Evolutionary conservation across 176 grass and related monocot genomes (phyloP).

Genomic region (Phoenix dactylifera): DNA sequence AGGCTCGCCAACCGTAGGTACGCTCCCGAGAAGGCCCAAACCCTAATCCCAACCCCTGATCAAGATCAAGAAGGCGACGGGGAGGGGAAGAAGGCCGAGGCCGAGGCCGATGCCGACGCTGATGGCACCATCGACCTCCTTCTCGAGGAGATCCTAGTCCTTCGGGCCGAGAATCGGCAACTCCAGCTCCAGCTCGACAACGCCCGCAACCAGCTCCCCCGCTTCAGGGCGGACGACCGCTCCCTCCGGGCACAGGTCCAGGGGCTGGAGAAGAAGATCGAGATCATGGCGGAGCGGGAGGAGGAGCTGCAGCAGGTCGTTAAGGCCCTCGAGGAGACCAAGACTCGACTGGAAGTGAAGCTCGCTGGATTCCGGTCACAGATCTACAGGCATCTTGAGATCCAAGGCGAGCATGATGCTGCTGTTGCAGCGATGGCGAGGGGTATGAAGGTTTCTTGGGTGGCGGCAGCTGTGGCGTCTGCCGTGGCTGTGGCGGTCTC

Average conservation of each 20-base stretch:
- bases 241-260: not conserved
- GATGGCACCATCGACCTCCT: constrained; percentile 25
- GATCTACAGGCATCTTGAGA: too few species aligned
- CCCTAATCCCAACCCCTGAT: too few species aligned
- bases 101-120: not conserved
- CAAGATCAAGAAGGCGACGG: too few species aligned
- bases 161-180: constrained; percentile 22
- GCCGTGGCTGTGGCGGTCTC: constrained; percentile 15
- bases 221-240: constrained; percentile 7
- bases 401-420: not conserved
- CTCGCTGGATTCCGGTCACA: too few species aligned
- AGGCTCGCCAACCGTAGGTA: too few species aligned
- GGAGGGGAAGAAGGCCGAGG: constrained; percentile 6
- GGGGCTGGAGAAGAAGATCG: too few species aligned
- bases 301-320: too few species aligned
- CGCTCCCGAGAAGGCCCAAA: too few species aligned
- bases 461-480: constrained; percentile 8
- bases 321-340: too few species aligned
- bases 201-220: not conserved
- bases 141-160: constrained; percentile 35
- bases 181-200: constrained; percentile 33
- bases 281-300: too few species aligned
- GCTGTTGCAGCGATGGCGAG: constrained; percentile 1
- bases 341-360: too few species aligned
- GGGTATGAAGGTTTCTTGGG: constrained; percentile 14